These are phyloP conservation scores for Secale cereale DNA, from an alignment of 176 grass and related monocot genomes.

Conservation along the genomic window DNA sequence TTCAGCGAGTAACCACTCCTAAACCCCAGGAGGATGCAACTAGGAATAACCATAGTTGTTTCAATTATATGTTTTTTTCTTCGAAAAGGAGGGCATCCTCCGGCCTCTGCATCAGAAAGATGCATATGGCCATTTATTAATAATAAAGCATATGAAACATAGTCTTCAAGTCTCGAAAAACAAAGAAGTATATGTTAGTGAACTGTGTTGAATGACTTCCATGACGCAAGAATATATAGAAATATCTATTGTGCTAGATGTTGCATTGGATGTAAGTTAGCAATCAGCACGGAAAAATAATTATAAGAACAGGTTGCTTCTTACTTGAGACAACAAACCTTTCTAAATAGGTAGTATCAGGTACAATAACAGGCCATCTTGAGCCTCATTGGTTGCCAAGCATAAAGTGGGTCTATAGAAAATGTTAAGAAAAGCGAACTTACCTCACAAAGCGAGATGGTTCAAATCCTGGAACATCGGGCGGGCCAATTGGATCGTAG, in stretches of 20 bases:
- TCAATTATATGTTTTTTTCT: too few species aligned
- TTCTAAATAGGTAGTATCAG: neutral
- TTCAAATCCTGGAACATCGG: constrained; percentile 81
- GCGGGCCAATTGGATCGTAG: constrained; percentile 79
- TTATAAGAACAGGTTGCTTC: neutral
- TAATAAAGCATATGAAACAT: too few species aligned
- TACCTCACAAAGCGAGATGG: constrained; percentile 81
- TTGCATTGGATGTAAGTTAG: neutral
- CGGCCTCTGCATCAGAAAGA: too few species aligned
- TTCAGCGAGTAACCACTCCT: neutral
- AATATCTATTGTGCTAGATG: neutral
- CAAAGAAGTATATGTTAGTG: too few species aligned
- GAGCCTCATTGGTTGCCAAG: neutral
- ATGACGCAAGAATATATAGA: neutral
- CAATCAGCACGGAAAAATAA: neutral
- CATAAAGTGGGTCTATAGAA: neutral
- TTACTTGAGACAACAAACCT: neutral
- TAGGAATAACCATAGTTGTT: neutral
- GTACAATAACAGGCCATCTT: constrained; percentile 14
- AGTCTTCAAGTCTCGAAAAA: too few species aligned
- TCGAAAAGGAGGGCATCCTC: too few species aligned
- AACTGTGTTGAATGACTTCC: neutral
- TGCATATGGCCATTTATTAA: too few species aligned
- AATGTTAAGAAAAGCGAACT: constrained; percentile 6
- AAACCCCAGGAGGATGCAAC: neutral